phyloP scores from a whole-genome alignment of 306 rosid genomes.

The Malus fusca region DNA sequence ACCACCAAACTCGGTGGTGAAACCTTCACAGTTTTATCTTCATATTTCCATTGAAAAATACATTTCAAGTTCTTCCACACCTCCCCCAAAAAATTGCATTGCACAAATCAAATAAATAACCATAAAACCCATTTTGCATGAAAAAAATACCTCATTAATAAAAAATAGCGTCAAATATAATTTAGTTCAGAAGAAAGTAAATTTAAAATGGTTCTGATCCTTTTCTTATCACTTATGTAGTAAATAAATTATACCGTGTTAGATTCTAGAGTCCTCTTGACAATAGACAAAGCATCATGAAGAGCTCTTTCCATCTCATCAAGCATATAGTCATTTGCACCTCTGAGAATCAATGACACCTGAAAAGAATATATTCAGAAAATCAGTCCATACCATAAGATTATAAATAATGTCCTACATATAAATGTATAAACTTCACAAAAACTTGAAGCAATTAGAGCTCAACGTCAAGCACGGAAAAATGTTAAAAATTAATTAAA shows the following conservation, averaged over 20 bases:
- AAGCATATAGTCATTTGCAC: not conserved
- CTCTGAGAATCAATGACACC: not conserved
- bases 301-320: slow-evolving; percentile 24
- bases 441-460: not conserved
- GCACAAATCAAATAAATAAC: not conserved
- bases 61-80: not conserved
- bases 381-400: not conserved
- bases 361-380: not conserved
- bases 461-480: not conserved
- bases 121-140: not conserved
- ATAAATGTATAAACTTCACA: not conserved
- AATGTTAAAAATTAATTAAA: not conserved
- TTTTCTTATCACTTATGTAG: too few species aligned
- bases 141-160: not conserved
- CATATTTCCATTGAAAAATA: not conserved
- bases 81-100: not conserved
- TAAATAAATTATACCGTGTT: slow-evolving; percentile 48
- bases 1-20: not conserved
- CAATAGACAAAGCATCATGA: slow-evolving; percentile 85
- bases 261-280: slow-evolving; percentile 94
- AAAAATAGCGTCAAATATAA: not conserved
- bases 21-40: not conserved
- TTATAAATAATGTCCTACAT: not conserved
- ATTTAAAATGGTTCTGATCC: not conserved
- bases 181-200: not conserved